Percentiles rank a stretch among this genome's conserved stretches.
Evolutionary conservation across 2,329 filamentous ascomycete species (phyloP).

Genomic region (Rutstroemia sp.): DNA sequence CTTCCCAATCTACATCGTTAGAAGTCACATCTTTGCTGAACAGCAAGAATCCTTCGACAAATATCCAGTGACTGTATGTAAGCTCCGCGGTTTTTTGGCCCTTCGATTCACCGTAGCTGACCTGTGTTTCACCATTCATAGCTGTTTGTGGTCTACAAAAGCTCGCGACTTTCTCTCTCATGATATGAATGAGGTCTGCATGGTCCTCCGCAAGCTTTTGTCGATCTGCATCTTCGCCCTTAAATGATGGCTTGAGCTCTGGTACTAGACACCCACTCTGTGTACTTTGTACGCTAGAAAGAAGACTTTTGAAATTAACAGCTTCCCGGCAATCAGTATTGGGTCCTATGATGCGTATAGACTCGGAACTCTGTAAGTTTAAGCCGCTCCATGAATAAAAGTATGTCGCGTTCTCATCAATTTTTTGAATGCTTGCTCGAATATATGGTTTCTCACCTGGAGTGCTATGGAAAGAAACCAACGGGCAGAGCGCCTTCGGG

Average conservation of each 20-base stretch:
- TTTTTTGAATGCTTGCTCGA: neutral
- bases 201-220: neutral
- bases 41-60: constrained; percentile 5
- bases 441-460: constrained; percentile 8
- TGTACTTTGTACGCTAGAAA: neutral
- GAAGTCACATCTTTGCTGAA: neutral
- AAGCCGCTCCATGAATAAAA: neutral
- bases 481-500: constrained; percentile 9
- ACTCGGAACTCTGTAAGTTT: neutral
- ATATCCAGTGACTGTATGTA: neutral
- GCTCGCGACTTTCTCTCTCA: neutral
- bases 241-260: neutral
- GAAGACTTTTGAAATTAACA: constrained; percentile 14
- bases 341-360: constrained; percentile 9
- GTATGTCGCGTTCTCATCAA: neutral
- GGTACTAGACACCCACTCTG: neutral
- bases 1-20: neutral
- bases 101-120: too few species aligned
- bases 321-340: constrained; percentile 16
- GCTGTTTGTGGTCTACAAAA: too few species aligned
- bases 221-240: neutral
- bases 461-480: constrained; percentile 4
- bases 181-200: neutral
- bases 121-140: too few species aligned
- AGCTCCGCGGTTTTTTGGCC: neutral